Conservation (phyloP, 768 basidiomycete genomes). For the Tephrocybe sp. region DNA sequence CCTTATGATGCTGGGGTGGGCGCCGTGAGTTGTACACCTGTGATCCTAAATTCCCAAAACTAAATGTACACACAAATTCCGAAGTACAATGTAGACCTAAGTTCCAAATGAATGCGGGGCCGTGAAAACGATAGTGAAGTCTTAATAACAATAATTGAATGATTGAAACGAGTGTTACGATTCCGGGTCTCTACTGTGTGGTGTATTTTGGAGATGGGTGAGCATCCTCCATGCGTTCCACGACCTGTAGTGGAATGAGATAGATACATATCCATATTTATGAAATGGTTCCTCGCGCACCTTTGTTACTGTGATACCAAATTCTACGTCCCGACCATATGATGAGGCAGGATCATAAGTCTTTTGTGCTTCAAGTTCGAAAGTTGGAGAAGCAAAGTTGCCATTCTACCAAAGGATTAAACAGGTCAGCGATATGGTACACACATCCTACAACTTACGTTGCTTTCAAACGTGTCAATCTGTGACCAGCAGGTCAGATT, state of each 20-base stretch:
- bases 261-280: neutral
- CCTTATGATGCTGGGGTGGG: too few relatives aligned
- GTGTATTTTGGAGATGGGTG: neutral
- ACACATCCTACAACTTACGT: neutral
- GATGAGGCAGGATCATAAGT: conserved; percentile 4
- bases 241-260: conserved; percentile 2
- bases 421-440: neutral
- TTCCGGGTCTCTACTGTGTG: neutral
- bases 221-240: conserved; percentile 11
- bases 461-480: conserved; percentile 3
- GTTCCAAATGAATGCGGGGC: neutral
- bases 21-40: neutral
- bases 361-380: conserved; percentile 10
- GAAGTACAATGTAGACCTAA: neutral
- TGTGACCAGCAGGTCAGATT: neutral
- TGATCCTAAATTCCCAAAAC: neutral
- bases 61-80: neutral
- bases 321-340: conserved; percentile 9
- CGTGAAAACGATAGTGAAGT: neutral
- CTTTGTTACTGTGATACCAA: conserved; percentile 16
- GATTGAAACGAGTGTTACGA: neutral
- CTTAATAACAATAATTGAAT: neutral
- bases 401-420: neutral
- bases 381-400: conserved; percentile 3
- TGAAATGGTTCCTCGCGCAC: neutral